phyloP scores from a whole-genome alignment of 257 asterid genomes.

The Jacaranda mimosifolia region DNA sequence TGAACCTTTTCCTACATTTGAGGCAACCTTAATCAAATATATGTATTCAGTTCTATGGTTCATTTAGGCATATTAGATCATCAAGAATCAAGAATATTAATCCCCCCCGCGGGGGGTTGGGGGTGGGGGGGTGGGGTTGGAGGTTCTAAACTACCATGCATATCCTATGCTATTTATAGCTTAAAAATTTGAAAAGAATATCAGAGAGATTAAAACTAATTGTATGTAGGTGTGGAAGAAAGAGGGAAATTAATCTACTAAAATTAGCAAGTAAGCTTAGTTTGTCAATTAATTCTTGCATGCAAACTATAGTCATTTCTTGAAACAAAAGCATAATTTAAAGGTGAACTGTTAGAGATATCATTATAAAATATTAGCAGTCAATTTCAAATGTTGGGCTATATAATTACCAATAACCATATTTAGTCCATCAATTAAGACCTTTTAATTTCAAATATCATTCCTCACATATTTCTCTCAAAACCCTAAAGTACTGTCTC shows the following conservation, averaged over 20 bases:
- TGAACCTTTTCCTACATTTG: neutral
- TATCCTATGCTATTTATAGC: neutral
- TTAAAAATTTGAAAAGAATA: neutral
- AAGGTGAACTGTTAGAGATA: slow-evolving; percentile 1
- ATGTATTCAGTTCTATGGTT: slow-evolving; percentile 4
- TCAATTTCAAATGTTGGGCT: neutral
- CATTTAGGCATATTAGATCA: neutral
- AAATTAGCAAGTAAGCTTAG: neutral
- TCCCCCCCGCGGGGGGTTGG: too few species aligned
- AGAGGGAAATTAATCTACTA: too few species aligned
- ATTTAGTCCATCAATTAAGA: slow-evolving; percentile 1
- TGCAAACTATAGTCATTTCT: slow-evolving; percentile 24
- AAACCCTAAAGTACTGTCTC: slow-evolving; percentile 44
- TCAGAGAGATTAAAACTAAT: too few species aligned
- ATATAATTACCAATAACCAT: neutral
- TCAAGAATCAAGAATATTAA: slow-evolving; percentile 6
- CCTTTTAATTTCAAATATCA: neutral
- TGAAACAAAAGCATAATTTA: slow-evolving; percentile 30
- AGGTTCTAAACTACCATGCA: neutral
- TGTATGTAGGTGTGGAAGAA: too few species aligned
- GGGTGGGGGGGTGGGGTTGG: too few species aligned
- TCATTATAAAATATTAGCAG: neutral
- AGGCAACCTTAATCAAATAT: neutral
- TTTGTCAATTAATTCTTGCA: neutral
- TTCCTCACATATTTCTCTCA: slow-evolving; percentile 15